Conservation (phyloP, 257 asterid species). For the Voacanga thouarsii region DNA sequence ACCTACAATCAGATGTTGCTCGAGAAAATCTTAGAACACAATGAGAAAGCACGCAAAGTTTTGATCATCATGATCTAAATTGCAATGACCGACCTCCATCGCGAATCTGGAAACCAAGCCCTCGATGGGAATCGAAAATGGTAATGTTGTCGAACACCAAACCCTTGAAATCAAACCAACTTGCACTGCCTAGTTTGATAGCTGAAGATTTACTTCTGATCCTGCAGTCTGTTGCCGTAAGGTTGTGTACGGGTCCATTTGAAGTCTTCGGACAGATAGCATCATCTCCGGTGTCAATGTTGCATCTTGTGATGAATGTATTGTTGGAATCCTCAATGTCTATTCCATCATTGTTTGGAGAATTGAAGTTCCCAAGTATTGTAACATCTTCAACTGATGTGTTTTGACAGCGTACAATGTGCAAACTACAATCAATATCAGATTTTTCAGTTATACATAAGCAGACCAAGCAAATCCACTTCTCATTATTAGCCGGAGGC, state of each 20-base stretch:
- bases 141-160: conserved; percentile 76
- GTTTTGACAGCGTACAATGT: conserved; percentile 65
- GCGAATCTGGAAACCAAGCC: conserved; percentile 81
- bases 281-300: conserved; percentile 89
- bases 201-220: conserved; percentile 87
- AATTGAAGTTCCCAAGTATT: conserved; percentile 74
- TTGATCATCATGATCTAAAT: background rate
- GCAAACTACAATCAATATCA: conserved; percentile 51
- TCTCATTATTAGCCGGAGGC: background rate
- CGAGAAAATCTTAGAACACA: background rate
- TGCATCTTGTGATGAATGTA: conserved; percentile 67
- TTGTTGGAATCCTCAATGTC: conserved; percentile 90
- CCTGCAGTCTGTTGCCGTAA: conserved; percentile 78
- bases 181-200: conserved; percentile 90
- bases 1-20: background rate
- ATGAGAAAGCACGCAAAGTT: background rate
- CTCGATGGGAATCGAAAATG: conserved; percentile 75
- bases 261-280: conserved; percentile 90
- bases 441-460: background rate
- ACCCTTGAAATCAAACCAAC: conserved; percentile 53
- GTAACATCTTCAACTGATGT: conserved; percentile 61
- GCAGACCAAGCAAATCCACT: background rate
- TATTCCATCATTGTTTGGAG: conserved; percentile 92
- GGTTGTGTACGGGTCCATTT: conserved; percentile 61
- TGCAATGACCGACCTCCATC: conserved; percentile 67